Evolutionary conservation across 495 filamentous ascomycete species (phyloP), one percentile per base, ranked within the genome.

Genomic region (Choiromyces venosus): DNA sequence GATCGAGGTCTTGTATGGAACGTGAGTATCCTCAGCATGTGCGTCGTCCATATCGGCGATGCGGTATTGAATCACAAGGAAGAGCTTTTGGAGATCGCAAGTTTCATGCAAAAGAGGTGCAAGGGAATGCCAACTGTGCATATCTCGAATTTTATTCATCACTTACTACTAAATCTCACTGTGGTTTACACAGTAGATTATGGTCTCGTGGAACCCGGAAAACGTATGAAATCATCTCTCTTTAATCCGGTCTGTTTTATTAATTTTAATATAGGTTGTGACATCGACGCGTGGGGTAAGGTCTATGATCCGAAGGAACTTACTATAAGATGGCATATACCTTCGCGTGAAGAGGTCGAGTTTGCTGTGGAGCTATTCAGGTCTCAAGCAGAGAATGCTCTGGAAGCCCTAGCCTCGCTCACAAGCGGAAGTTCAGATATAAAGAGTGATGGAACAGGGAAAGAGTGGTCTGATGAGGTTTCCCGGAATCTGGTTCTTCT

Each of bases 391-490:
- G 86, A 88, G 64, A 84, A 83, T 71, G 90, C 91, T n/a, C 84
- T 94, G 65, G 85, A 86, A 42, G 87, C 90, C 42, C 84, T 99
- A 1, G 86, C 86, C 61, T 87, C 89, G 40, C 86, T 99, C 42
- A 96, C 92, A 70, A 88, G 90, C 74, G 90, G 92, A 44, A 88
- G 89, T 39, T 92, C 94, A 6, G 90, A 87, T n/a, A 89, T 97
- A 38, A 97, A 94, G 82, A 87, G 94, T 64, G 93, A 96, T 77
- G 95, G 95, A 64, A 96, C 91, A 80, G 95, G 94, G 69, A 98
- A 98, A 82, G 94, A 96, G 77, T 99, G 95, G 95, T 97, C 94
- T 0, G 95, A 99, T 83, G 96, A 98, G 82, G 90, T 97, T 39
- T 92, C 93, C 5, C 85, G 95, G 71, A 96, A 96, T 81, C 83